A percentile compares a stretch with the other conserved stretches of the same genome.
Evolutionary conservation across 208 protist genomes (phyloP).

Genomic region (Leptomonas seymouri): DNA sequence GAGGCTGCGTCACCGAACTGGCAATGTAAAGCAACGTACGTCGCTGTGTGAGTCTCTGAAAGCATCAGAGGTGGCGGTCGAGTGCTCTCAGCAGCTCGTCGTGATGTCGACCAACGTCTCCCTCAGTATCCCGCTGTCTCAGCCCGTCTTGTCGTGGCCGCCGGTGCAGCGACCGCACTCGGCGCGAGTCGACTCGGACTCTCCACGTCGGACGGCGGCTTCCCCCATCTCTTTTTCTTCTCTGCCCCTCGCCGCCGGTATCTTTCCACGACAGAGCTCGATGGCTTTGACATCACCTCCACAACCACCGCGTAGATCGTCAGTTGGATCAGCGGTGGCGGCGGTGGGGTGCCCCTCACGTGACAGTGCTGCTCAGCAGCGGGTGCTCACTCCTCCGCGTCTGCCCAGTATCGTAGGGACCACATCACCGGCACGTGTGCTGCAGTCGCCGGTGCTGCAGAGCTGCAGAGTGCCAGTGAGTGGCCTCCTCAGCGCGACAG

Average conservation of each 20-base stretch:
- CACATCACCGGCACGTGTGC: no score
- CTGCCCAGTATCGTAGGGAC: no score
- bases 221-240: background rate
- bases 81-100: slow-evolving; percentile 4
- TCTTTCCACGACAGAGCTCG: background rate
- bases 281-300: no score
- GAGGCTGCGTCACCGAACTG: no score
- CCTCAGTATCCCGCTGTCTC: background rate
- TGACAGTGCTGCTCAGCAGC: no score
- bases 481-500: background rate
- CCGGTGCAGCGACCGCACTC: slow-evolving; percentile 6
- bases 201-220: background rate
- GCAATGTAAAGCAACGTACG: no score
- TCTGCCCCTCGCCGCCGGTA: slow-evolving; percentile 1
- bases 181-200: background rate
- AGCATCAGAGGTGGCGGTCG: background rate
- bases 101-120: slow-evolving; percentile 21
- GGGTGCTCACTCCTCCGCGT: no score
- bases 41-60: no score
- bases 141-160: background rate
- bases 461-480: slow-evolving; percentile 5
- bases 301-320: no score
- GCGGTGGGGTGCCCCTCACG: no score
- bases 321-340: no score
- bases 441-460: slow-evolving; percentile 10